Evolutionary conservation across 2,329 filamentous ascomycete species (phyloP).

Genomic region (Aureobasidium melanogenum): DNA sequence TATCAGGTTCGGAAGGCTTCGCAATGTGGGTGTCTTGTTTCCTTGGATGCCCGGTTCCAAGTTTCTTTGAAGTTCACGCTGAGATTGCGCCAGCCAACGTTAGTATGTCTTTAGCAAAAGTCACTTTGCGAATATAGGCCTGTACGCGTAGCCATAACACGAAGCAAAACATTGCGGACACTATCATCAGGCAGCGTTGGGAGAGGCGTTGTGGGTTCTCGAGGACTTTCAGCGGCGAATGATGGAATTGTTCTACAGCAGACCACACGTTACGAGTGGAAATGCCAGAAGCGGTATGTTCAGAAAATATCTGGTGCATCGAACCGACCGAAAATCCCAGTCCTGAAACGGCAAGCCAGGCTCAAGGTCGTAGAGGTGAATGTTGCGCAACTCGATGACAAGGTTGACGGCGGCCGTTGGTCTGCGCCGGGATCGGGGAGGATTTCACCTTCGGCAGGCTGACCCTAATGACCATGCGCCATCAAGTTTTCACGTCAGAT

Average conservation of each 20-base stretch:
- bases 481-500: background rate
- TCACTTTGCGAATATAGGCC: background rate
- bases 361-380: background rate
- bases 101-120: background rate
- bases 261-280: background rate
- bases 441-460: background rate
- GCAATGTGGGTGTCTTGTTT: background rate
- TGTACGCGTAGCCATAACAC: background rate
- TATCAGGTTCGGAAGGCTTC: background rate
- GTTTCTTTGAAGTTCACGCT: background rate
- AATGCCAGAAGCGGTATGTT: background rate
- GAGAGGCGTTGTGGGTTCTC: background rate
- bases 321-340: background rate
- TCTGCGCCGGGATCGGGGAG: background rate
- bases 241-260: background rate
- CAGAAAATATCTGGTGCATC: background rate
- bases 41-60: background rate
- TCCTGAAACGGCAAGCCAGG: background rate
- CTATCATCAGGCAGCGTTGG: background rate
- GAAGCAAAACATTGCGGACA: background rate
- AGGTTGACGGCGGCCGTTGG: slow-evolving; percentile 9
- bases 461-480: background rate
- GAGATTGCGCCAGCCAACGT: background rate
- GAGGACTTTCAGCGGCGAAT: background rate
- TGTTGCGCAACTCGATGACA: background rate